Conservation (phyloP, 2,329 filamentous ascomycete genomes). For the Escovopsis sp. region DNA sequence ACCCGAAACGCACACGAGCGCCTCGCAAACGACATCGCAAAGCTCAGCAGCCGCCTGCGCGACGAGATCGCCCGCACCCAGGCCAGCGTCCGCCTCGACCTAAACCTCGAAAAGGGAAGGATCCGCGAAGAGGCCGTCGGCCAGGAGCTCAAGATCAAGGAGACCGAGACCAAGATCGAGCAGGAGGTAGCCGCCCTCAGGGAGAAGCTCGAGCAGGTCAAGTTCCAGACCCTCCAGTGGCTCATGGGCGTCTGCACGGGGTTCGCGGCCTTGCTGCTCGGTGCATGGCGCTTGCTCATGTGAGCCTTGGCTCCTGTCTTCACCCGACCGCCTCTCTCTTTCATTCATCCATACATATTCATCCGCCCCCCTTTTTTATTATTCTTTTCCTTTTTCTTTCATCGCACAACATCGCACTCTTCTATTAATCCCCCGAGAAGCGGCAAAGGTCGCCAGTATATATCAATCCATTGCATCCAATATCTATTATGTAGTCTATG, state of each 20-base stretch:
- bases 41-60: constrained; percentile 73
- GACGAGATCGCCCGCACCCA: constrained; percentile 94
- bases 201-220: constrained; percentile 91
- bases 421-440: too few species aligned
- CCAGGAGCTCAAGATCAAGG: constrained; percentile 95
- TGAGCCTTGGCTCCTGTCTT: constrained; percentile 17
- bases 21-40: constrained; percentile 85
- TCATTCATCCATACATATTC: too few species aligned
- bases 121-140: constrained; percentile 93
- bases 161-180: constrained; percentile 97
- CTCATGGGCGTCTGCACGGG: constrained; percentile 72
- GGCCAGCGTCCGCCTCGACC: constrained; percentile 77
- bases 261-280: constrained; percentile 50
- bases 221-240: constrained; percentile 97
- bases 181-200: constrained; percentile 84
- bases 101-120: constrained; percentile 92
- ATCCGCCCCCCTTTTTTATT: too few species aligned
- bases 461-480: too few species aligned
- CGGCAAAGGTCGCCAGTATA: too few species aligned
- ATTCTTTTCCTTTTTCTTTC: too few species aligned
- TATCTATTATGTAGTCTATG: too few species aligned
- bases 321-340: too few species aligned
- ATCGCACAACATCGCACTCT: too few species aligned
- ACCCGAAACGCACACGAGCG: constrained; percentile 85
- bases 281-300: constrained; percentile 59